phyloP scores from a whole-genome alignment of 2,329 filamentous ascomycete genomes.

The Drechslerella dactyloides region DNA sequence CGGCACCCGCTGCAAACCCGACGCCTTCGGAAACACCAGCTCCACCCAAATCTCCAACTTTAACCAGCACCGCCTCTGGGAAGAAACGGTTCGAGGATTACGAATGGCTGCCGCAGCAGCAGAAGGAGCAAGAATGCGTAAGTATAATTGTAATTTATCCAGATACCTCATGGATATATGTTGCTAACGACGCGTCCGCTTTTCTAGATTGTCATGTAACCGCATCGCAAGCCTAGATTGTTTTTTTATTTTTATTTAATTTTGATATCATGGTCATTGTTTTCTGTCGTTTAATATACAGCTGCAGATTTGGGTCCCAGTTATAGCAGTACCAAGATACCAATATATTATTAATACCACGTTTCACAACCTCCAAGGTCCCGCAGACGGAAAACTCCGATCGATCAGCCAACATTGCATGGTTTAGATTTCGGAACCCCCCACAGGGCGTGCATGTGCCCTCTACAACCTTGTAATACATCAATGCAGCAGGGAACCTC shows the following conservation, averaged over 20 bases:
- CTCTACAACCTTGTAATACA: too few species aligned
- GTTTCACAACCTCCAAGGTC: too few species aligned
- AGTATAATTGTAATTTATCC: background rate
- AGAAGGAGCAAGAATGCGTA: slow-evolving; percentile 51
- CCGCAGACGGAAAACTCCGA: too few species aligned
- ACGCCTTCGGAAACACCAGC: slow-evolving; percentile 17
- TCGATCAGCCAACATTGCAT: too few species aligned
- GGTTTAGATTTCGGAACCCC: too few species aligned
- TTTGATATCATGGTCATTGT: background rate
- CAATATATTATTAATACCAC: too few species aligned
- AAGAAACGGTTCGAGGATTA: slow-evolving; percentile 49
- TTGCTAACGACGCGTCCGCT: background rate
- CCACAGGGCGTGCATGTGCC: too few species aligned
- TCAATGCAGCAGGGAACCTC: too few species aligned
- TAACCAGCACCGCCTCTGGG: background rate
- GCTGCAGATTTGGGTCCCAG: background rate
- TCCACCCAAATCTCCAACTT: slow-evolving; percentile 32
- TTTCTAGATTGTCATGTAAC: slow-evolving; percentile 38
- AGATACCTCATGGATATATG: slow-evolving; percentile 2
- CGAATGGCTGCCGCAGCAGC: slow-evolving; percentile 43
- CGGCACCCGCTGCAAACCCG: slow-evolving; percentile 4
- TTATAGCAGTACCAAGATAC: slow-evolving; percentile 3
- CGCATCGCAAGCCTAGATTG: background rate
- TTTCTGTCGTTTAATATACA: background rate
- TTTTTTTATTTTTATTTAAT: background rate